A percentile compares a stretch with the other conserved stretches of the same genome.
Evolutionary conservation across 2,329 filamentous ascomycete genomes (phyloP).

Genomic region (Colletotrichum sp.): DNA sequence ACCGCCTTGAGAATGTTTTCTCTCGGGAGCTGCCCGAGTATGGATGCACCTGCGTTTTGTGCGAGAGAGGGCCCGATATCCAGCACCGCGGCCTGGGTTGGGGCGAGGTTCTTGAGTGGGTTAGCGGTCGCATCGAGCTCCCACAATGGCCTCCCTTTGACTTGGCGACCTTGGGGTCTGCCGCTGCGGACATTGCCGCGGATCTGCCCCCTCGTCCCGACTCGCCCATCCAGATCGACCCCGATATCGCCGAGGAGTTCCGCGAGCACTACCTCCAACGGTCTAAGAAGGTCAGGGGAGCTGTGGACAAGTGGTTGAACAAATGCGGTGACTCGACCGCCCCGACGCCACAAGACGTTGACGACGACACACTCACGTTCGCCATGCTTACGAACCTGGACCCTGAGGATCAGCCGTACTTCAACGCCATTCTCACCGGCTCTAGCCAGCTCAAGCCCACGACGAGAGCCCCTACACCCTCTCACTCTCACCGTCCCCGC

Average conservation of each 20-base stretch:
- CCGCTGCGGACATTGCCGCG: conserved; percentile 65
- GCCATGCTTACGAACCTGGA: conserved; percentile 90
- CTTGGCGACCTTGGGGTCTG: conserved; percentile 65
- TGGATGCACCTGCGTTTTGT: conserved; percentile 87
- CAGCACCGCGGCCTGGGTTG: conserved; percentile 78
- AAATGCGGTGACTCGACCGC: conserved; percentile 76
- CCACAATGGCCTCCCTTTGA: conserved; percentile 90
- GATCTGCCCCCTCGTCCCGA: conserved; percentile 61
- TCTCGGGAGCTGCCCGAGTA: conserved; percentile 88
- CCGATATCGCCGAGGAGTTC: conserved; percentile 93
- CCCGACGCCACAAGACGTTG: conserved; percentile 84
- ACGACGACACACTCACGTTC: conserved; percentile 92
- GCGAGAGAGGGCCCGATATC: conserved; percentile 65
- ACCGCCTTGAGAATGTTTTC: conserved; percentile 93
- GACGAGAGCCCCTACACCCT: conserved; percentile 71
- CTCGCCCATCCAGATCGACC: conserved; percentile 79
- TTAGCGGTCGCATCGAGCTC: conserved; percentile 85
- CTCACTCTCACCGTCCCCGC: conserved; percentile 63
- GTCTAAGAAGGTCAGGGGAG: conserved; percentile 89
- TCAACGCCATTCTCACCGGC: conserved; percentile 78
- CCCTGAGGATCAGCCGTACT: conserved; percentile 76
- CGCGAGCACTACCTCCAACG: conserved; percentile 91
- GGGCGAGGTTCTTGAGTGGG: conserved; percentile 94
- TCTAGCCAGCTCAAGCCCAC: conserved; percentile 60
- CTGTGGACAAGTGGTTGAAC: conserved; percentile 88